A percentile compares a stretch with the other conserved stretches of the same genome.
phyloP scores from a whole-genome alignment of 805 yeast genomes.

The Candida sanyiensis region DNA sequence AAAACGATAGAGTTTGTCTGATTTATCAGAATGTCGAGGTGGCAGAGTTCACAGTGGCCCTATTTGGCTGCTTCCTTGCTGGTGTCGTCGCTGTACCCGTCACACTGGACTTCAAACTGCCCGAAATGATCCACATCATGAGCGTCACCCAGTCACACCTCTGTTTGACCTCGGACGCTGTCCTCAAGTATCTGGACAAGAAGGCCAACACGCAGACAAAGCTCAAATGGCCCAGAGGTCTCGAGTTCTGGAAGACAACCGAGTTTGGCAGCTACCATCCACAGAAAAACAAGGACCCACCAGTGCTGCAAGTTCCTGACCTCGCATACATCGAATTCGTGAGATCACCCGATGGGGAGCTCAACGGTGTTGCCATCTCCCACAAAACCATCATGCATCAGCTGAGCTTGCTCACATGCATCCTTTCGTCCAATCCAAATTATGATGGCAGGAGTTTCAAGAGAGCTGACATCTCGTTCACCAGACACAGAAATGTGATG shows the following conservation, averaged over 20 bases:
- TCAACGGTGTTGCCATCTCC: conserved; percentile 89
- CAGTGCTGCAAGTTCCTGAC: conserved; percentile 69
- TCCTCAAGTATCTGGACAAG: conserved; percentile 68
- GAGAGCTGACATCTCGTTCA: conserved; percentile 46
- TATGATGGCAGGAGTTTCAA: conserved; percentile 39
- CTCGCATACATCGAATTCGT: conserved; percentile 92
- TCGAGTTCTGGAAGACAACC: conserved; percentile 75
- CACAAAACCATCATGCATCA: conserved; percentile 87
- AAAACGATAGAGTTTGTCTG: conserved; percentile 78
- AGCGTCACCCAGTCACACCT: conserved; percentile 69
- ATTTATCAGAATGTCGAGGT: conserved; percentile 81
- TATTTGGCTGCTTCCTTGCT: conserved; percentile 88
- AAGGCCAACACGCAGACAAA: conserved; percentile 40
- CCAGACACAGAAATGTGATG: conserved; percentile 47
- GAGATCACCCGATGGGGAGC: conserved; percentile 83
- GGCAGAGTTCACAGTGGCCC: conserved; percentile 77
- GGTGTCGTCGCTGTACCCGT: conserved; percentile 95
- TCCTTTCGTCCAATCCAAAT: conserved; percentile 60
- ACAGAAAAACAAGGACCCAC: conserved; percentile 51
- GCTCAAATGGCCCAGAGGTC: conserved; percentile 67
- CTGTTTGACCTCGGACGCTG: conserved; percentile 75
- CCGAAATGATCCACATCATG: conserved; percentile 68
- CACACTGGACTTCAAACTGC: conserved; percentile 61
- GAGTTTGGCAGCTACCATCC: conserved; percentile 75
- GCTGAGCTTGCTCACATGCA: conserved; percentile 67